Evolutionary conservation across 2,329 filamentous ascomycete genomes (phyloP), one percentile per base, ranked within the genome.

Genomic region (Fusarium buxicola): DNA sequence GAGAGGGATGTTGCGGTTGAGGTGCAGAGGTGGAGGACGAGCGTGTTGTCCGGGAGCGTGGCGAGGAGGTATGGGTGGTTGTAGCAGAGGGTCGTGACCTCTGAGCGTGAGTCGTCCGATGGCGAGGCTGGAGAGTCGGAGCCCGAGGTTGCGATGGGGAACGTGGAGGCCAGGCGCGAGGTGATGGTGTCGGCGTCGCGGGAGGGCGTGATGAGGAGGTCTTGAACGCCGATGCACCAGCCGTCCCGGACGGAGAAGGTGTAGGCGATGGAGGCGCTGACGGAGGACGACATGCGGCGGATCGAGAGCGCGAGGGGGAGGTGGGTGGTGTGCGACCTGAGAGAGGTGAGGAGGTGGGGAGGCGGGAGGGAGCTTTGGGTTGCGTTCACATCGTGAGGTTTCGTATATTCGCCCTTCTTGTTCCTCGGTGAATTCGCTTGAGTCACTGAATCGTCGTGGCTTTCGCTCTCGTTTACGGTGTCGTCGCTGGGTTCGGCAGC

Each of bases 171-270:
- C 8, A 78, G 68, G 36, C 75, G 72, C 4, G 77, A 78, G 4
- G 71, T 72, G 36, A 77, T 60, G n/a, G 72, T 69, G 15, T 76
- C 74, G 24, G 68, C 49, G n/a, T 58, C 45, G 28, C 40, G 1
- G 2, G 73, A 68, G 6, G 73, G 69, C 1, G 71, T 76, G 38
- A 96, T 83, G 55, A 90, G 88, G 38, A 97, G 80, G 74, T 97
- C 94, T 74, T 98, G 94, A n/a, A 98, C 86, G 3, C 93, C 94
- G 13, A 97, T 85, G 8, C 91, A 93, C 92, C 94, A 97, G 25
- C 93, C 93, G 38, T 87, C 88, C 4, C 89, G 82, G 3, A 91
- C 90, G 13, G 90, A 88, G 64, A 96, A 87, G 0, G 92, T 91
- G 74, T 96, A 97, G 1, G 92, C 94, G 57, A 97, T 91, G 0